phyloP scores from a whole-genome alignment of 768 basidiomycete genomes.

The Mycena chlorophos region DNA sequence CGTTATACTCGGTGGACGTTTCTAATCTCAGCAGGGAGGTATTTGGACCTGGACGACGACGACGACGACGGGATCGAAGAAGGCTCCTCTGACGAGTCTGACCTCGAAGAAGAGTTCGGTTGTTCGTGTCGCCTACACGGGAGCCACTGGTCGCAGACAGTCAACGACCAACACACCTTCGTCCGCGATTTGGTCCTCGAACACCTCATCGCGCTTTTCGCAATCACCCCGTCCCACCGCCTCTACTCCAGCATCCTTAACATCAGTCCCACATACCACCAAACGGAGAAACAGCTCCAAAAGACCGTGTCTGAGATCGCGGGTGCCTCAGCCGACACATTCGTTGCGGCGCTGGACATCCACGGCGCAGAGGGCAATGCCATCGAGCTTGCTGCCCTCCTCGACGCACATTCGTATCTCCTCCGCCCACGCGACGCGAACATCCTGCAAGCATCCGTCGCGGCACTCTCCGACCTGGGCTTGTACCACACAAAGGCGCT shows the following conservation, averaged over 20 bases:
- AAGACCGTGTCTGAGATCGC: conserved; percentile 42
- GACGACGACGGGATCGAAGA: conserved; percentile 27
- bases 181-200: conserved; percentile 48
- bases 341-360: conserved; percentile 58
- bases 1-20: conserved; percentile 31
- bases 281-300: conserved; percentile 36
- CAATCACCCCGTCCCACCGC: conserved; percentile 44
- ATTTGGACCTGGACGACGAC: conserved; percentile 6
- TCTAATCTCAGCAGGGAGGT: not conserved
- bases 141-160: conserved; percentile 50
- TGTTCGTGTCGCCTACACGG: conserved; percentile 41
- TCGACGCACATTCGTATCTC: conserved; percentile 50
- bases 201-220: conserved; percentile 50
- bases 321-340: conserved; percentile 49
- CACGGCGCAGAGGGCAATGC: conserved; percentile 38
- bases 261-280: conserved; percentile 37
- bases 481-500: conserved; percentile 35
- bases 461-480: conserved; percentile 33
- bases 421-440: conserved; percentile 60
- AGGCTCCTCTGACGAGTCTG: conserved; percentile 28
- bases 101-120: conserved; percentile 9
- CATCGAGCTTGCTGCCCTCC: conserved; percentile 39
- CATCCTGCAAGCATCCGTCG: conserved; percentile 47
- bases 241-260: conserved; percentile 46
- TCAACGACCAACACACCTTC: conserved; percentile 40